Evolutionary conservation across 2,329 filamentous ascomycete genomes (phyloP), one percentile per base, ranked within the genome.

Genomic region (Neoscytalidium dimidiatum): DNA sequence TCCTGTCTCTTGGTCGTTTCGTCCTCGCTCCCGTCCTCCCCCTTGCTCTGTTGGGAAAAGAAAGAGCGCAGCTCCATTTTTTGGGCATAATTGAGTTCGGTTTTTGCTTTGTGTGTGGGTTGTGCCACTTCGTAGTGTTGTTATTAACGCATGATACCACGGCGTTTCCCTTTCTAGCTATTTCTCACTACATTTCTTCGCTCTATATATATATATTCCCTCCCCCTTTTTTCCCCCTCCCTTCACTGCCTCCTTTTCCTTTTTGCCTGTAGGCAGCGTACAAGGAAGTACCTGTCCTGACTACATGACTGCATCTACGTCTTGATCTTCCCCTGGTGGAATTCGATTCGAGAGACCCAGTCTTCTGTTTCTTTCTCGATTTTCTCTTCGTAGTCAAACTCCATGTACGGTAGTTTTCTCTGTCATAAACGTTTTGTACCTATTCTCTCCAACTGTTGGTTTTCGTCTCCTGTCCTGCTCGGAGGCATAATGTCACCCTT

Each of bases 81-180:
- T 44, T 60, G 29, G 41, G 19, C 23, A 46, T 46, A 14, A 44
- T 46, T 31, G 29, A 60, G 41, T n/a, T 44, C 41, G 28, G 38
- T 26, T 46, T 60, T 60, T 28, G 46, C 43, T 43, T 51, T 31
- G 17, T 38, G 44, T 52, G 56, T 60, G 56, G 38, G 56, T 60
- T 60, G 56, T 60, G 56, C 56, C 33, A 28, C 56, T 57, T 63
- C 33, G 49, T 63, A 52, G 61, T 57, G 53, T 63, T 63, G 44
- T 33, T 44, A 31, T 63, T 63, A 35, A 63, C 61, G 61, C 61
- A 63, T 63, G 61, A 63, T 63, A 63, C 61, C 61, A 63, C 61
- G 61, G 61, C 61, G 61, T 63, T 63, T 19, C 46, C 46, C 14
- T 51, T 38, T 38, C 41, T 31, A 14, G 46, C 19, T 33, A 35